Evolutionary conservation across 768 basidiomycete species (phyloP).

Genomic region (Butyriboletus loyo): DNA sequence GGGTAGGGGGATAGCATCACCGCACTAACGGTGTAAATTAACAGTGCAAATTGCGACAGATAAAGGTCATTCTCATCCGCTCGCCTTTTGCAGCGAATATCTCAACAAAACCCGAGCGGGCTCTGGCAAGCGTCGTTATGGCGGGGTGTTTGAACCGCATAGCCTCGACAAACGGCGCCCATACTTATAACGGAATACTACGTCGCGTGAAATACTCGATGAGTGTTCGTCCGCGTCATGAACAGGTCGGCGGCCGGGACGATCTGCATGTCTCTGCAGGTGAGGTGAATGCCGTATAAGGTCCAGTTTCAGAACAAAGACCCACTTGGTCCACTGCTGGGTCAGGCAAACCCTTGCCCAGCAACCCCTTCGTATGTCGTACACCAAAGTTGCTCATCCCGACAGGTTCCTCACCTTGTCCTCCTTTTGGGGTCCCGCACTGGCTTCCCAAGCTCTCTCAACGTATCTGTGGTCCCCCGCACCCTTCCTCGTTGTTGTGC

Average conservation of each 20-base stretch:
- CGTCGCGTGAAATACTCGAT: conserved; percentile 53
- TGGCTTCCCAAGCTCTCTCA: conserved; percentile 7
- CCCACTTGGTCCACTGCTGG: conserved; percentile 62
- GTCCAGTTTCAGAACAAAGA: background rate
- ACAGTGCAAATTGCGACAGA: background rate
- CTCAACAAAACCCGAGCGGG: conserved; percentile 57
- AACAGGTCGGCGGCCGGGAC: conserved; percentile 76
- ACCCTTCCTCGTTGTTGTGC: conserved; percentile 55
- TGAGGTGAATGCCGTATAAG: conserved; percentile 3
- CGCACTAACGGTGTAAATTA: background rate
- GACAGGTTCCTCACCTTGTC: background rate
- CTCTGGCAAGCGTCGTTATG: conserved; percentile 42
- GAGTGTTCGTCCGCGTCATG: conserved; percentile 61
- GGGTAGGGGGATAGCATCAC: conserved; percentile 56
- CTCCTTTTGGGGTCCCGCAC: background rate
- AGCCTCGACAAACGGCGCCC: conserved; percentile 35
- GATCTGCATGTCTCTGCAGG: conserved; percentile 33
- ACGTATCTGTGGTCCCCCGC: conserved; percentile 15
- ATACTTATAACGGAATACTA: conserved; percentile 61
- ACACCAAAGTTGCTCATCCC: conserved; percentile 6
- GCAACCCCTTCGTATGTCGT: conserved; percentile 53
- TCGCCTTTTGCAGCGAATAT: conserved; percentile 67
- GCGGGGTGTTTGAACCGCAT: conserved; percentile 59
- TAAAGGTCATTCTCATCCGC: background rate
- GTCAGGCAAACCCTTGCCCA: conserved; percentile 42